Evolutionary conservation across 139 green algal genomes (phyloP), one percentile per base, ranked within the genome.

Genomic region (Chlorokybus atmophyticus): DNA sequence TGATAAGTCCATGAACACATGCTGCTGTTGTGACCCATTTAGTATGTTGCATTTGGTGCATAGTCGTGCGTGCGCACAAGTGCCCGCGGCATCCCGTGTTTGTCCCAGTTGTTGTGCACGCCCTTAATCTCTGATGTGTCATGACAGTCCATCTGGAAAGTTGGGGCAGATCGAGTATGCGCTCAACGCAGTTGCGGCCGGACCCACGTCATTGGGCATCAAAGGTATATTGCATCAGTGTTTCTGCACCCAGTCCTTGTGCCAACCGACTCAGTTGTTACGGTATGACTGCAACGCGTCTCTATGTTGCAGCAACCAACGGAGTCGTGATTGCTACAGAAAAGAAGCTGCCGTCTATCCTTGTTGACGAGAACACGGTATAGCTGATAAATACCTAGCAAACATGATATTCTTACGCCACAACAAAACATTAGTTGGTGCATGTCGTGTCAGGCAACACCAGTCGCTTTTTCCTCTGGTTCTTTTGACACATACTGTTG

Each of bases 261-360:
- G 10, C 35, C 14, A 44, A 44, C 10, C 14, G 14, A 14, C 35
- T 10, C 10, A 14, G 35, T 44, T 14, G 35, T 10, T 44, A n/a
- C n/a, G 35, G 35, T 44, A 44, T 44, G 35, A 44, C 35, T 44
- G 14, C 35, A 14, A 10, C 35, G 14, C 14, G 10, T 44, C 35
- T 21, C 35, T 44, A 14, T 14, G 10, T 21, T 6, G 8, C 52
- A 48, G 92, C 92, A 40, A 86, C 74, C 7, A 92, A 98, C 55
- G 92, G 92, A 27, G 91, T 99, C 23, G 92, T 99, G 7, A 84
- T 99, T 26, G 92, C 92, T 23, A 99, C 92, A 23, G 92, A 99
- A 58, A 98, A 98, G 78, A 99, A 99, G 74, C 74, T 79, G 49
- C 88, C 89, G 0, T 86, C 76, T 19, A 73, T 82, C 6, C 73